Evolutionary conservation across 2,329 filamentous ascomycete genomes (phyloP), one percentile per base, ranked within the genome.

Genomic region (Falciphora oryzae): DNA sequence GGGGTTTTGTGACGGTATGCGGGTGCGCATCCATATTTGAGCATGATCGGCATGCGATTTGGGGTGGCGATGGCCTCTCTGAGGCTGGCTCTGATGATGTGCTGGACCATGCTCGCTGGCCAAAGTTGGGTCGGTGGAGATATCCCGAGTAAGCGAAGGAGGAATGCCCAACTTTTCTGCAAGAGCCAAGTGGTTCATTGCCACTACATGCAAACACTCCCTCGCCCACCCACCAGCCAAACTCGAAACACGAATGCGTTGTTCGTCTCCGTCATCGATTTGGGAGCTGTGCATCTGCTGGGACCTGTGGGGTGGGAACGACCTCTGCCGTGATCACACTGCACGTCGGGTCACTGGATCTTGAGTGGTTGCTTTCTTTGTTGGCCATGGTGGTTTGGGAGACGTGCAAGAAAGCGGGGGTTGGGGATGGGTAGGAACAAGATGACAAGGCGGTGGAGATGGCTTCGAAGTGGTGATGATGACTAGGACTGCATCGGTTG

Each of bases 61-160:
- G 56, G 38, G 16, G 53, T 63, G 62, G 62, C 62, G 35, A 63
- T 63, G 38, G 57, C 62, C 25, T 63, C 62, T 27, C 44, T 16
- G 35, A 28, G 56, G n/a, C 13, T 32, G 25, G 29, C 53, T 16
- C 53, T 59, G 56, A 57, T 32, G 31, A 35, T 57, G 62, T 27
- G 56, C n/a, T 63, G 62, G 62, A 44, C 53, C 61, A 57, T 56
- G 53, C 61, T 57, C 61, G 44, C 50, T 53, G 44, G 50, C 38
- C 35, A 28, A 11, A 56, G 50, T 28, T 31, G 60, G 50, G 60
- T 50, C 27, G 16, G 61, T 63, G 61, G 61, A 63, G 61, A 63
- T 63, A 57, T 62, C 7, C 22, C 44, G 22, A 53, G 44, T 63
- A 53, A 59, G 62, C 62, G 62, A 63, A 31, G 29, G 14, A 57